Evolutionary conservation across 2,329 filamentous ascomycete species (phyloP).

Genomic region (Apiospora aurea): DNA sequence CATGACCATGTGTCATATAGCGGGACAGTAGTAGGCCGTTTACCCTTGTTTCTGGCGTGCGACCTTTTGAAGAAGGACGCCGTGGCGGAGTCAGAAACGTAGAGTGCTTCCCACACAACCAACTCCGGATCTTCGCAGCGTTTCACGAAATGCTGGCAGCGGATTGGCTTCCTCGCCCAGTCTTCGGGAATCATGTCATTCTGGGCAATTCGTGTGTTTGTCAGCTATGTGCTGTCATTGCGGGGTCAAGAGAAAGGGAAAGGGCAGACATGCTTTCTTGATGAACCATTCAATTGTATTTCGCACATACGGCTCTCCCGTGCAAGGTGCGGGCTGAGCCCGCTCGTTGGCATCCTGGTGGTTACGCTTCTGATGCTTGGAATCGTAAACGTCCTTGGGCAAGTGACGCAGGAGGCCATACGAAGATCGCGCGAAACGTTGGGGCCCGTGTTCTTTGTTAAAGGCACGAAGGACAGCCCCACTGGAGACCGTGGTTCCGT

Average conservation of each 20-base stretch:
- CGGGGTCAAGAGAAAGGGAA: not conserved
- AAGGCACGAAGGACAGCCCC: not conserved
- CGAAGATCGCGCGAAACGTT: not conserved
- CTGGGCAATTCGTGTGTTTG: not conserved
- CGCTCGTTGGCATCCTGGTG: not conserved
- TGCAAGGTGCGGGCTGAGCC: not conserved
- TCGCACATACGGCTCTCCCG: not conserved
- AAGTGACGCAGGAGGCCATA: not conserved
- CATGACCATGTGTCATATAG: not conserved
- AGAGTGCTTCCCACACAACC: not conserved
- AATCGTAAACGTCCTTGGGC: not conserved
- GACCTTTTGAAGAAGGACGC: not conserved
- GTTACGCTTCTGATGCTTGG: not conserved
- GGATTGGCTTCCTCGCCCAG: not conserved
- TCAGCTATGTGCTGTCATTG: not conserved
- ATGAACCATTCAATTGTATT: not conserved
- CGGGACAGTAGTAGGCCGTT: not conserved
- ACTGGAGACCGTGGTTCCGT: not conserved
- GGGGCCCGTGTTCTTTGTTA: not conserved
- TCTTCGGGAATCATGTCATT: not conserved
- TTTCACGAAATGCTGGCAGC: not conserved
- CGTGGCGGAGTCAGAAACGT: not conserved
- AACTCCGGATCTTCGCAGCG: not conserved
- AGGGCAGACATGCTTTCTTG: not conserved
- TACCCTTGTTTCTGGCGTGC: not conserved